Evolutionary conservation across 2,329 filamentous ascomycete species (phyloP).

Genomic region (Achaetomium macrosporum): DNA sequence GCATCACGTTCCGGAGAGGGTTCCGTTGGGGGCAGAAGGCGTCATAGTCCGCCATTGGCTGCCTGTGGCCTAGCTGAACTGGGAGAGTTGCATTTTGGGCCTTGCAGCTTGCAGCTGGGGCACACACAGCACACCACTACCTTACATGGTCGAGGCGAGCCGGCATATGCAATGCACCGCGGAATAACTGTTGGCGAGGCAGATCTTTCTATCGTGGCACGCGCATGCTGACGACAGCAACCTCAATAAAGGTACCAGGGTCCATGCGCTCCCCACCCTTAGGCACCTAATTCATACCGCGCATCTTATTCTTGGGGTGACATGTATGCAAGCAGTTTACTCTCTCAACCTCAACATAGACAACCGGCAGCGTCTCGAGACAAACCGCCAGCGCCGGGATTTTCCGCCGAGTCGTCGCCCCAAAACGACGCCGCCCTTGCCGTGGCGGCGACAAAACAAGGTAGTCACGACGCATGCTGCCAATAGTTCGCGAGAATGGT

Average conservation of each 20-base stretch:
- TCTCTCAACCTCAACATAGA: no score
- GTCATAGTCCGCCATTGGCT: not conserved
- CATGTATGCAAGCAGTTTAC: no score
- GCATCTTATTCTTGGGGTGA: no score
- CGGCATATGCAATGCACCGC: not conserved
- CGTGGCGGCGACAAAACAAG: not conserved
- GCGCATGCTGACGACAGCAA: no score
- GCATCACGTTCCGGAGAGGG: not conserved
- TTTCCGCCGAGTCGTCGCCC: no score
- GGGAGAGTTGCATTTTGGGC: constrained; percentile 6
- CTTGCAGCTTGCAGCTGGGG: constrained; percentile 10
- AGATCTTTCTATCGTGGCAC: not conserved
- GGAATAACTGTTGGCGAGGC: not conserved
- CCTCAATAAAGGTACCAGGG: no score
- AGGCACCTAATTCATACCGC: not conserved
- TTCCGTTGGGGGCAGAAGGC: not conserved
- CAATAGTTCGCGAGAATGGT: constrained; percentile 13
- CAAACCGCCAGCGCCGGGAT: no score
- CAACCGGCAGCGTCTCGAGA: no score
- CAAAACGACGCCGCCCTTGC: no score
- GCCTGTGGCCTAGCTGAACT: constrained; percentile 7
- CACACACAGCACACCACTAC: not conserved
- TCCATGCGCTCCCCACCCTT: not conserved
- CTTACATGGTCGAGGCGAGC: no score
- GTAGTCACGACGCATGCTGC: constrained; percentile 10